Conservation (phyloP, 2,329 filamentous ascomycete species). For the Sporothrix dimorphospora region DNA sequence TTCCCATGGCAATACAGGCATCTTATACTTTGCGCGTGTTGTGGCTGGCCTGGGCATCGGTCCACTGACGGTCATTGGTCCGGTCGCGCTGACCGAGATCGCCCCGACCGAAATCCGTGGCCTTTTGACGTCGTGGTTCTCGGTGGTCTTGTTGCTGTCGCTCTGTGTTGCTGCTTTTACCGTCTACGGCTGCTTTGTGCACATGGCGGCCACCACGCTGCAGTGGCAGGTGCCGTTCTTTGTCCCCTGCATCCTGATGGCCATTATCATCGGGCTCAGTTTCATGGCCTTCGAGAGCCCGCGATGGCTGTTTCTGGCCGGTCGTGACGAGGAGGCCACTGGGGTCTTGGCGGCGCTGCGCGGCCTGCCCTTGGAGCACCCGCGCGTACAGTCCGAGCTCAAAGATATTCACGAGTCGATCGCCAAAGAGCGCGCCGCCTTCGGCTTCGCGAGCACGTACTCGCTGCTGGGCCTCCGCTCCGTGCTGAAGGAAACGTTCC, state of each 20-base stretch:
- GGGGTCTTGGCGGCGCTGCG: conserved; percentile 39
- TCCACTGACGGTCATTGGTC: conserved; percentile 48
- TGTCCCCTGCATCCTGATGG: conserved; percentile 36
- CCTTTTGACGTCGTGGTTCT: conserved; percentile 47
- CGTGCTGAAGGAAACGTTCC: conserved; percentile 43
- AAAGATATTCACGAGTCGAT: conserved; percentile 13
- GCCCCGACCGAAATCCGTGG: conserved; percentile 51
- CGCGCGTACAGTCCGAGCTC: conserved; percentile 38
- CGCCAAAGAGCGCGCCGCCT: conserved; percentile 2
- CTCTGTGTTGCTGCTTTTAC: conserved; percentile 41
- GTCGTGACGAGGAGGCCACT: conserved; percentile 38
- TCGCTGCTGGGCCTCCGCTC: conserved; percentile 24
- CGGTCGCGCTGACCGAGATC: conserved; percentile 51
- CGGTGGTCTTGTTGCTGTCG: conserved; percentile 42
- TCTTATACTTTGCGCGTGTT: conserved; percentile 38
- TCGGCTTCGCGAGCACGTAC: background rate
- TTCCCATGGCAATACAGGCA: conserved; percentile 40
- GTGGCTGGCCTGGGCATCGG: conserved; percentile 44
- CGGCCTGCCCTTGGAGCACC: conserved; percentile 39
- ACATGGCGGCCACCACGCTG: conserved; percentile 36
- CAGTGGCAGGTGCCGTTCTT: conserved; percentile 42
- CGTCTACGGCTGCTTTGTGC: conserved; percentile 42
- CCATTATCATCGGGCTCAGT: conserved; percentile 37
- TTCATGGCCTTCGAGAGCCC: conserved; percentile 43
- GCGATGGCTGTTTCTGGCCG: conserved; percentile 41